Conservation (phyloP, 495 filamentous ascomycete genomes). For the Staphylotrichum longicolle region DNA sequence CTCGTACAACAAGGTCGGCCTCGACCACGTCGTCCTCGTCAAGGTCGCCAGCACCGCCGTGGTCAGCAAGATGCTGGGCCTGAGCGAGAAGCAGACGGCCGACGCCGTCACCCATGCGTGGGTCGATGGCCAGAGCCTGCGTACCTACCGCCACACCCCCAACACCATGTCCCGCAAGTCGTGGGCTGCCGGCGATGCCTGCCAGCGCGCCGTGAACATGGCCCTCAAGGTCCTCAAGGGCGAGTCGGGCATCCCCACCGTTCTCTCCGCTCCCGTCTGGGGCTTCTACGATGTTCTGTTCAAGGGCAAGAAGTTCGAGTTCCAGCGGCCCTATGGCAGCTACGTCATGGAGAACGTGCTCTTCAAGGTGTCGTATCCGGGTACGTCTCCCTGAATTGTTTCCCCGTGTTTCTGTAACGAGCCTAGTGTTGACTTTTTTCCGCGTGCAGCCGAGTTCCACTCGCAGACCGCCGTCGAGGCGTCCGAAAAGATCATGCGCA, state of each 20-base stretch:
- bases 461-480: conserved; percentile 98
- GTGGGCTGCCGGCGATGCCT: conserved; percentile 97
- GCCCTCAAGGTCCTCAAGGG: conserved; percentile 90
- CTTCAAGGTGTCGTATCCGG: conserved; percentile 98
- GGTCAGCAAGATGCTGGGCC: conserved; percentile 87
- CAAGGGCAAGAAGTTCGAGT: conserved; percentile 90
- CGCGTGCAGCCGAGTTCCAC: conserved; percentile 82
- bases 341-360: conserved; percentile 99
- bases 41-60: conserved; percentile 97
- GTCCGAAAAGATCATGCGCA: conserved; percentile 81
- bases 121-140: conserved; percentile 93
- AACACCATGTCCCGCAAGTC: conserved; percentile 99
- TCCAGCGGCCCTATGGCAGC: conserved; percentile 93
- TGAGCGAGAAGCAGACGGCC: conserved; percentile 84
- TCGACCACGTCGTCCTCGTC: conserved; percentile 96
- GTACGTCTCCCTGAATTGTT: conserved; percentile 45
- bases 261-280: conserved; percentile 90
- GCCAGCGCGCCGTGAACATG: conserved; percentile 93
- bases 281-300: conserved; percentile 98
- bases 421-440: not conserved
- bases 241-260: conserved; percentile 85
- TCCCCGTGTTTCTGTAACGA: not conserved
- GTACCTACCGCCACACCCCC: conserved; percentile 93
- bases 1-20: conserved; percentile 95
- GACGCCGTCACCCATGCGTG: conserved; percentile 96